Conservation (phyloP, 352 stramenopile species). For the Thalassiosira oceanica region DNA sequence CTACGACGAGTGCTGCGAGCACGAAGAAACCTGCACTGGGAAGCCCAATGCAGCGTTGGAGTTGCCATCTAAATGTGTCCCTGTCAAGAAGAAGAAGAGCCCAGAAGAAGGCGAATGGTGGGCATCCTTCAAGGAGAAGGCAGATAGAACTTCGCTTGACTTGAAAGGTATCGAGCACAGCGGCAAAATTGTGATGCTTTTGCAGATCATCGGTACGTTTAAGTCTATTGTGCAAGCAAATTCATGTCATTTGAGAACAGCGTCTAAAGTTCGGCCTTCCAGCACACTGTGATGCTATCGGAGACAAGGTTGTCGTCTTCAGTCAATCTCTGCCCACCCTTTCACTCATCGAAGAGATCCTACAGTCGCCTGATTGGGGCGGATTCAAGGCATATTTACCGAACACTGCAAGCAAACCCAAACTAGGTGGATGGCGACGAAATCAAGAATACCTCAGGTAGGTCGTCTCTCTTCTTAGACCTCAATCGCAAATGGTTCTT, state of each 20-base stretch:
- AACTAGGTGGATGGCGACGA: constrained; percentile 59
- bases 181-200: constrained; percentile 70
- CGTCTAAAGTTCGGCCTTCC: too few species aligned
- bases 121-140: constrained; percentile 29
- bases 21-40: constrained; percentile 35
- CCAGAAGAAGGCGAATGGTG: constrained; percentile 28
- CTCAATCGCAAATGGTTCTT: too few species aligned
- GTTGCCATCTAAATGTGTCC: not conserved
- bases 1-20: constrained; percentile 36
- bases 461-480: too few species aligned
- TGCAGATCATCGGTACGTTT: constrained; percentile 64
- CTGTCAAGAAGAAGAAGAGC: constrained; percentile 1
- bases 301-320: constrained; percentile 82
- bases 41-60: constrained; percentile 5
- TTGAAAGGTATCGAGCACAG: constrained; percentile 53
- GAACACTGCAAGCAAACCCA: constrained; percentile 19
- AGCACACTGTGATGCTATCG: constrained; percentile 43
- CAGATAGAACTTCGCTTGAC: constrained; percentile 25
- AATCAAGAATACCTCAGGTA: constrained; percentile 70
- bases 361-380: constrained; percentile 59
- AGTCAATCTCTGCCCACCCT: constrained; percentile 74
- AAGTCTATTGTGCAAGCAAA: too few species aligned
- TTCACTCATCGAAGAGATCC: constrained; percentile 66
- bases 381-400: constrained; percentile 32
- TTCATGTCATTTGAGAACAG: too few species aligned